These are phyloP conservation scores for Aspergillus sp. DNA, from an alignment of 2,329 filamentous ascomycete species.

Conservation along the genomic window DNA sequence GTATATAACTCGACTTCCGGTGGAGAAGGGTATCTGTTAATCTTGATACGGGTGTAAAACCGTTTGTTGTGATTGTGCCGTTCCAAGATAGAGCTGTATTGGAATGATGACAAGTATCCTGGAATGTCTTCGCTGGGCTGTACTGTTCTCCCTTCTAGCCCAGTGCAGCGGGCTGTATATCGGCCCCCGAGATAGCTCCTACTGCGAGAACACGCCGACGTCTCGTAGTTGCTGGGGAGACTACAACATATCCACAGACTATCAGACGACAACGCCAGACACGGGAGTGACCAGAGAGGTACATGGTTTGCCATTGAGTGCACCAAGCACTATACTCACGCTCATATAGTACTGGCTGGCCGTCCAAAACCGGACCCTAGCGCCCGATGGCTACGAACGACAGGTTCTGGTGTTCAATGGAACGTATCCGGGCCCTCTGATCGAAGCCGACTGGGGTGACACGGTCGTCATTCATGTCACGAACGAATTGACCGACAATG, in stretches of 20 bases:
- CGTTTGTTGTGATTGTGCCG: too few relatives aligned
- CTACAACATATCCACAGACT: background rate
- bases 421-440: constrained; percentile 3
- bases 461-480: constrained; percentile 4
- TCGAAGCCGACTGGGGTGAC: constrained; percentile 8
- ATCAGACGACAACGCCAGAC: background rate
- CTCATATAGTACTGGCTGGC: background rate
- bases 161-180: background rate
- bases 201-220: background rate
- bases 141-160: too few relatives aligned
- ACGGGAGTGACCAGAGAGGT: background rate
- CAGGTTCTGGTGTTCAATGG: constrained; percentile 2
- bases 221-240: background rate
- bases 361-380: background rate
- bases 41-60: too few relatives aligned
- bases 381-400: background rate
- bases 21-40: background rate
- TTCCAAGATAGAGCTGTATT: too few relatives aligned
- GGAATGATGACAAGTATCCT: too few relatives aligned
- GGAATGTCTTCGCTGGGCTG: too few relatives aligned
- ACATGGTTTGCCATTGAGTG: background rate
- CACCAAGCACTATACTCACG: background rate
- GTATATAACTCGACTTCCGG: background rate
- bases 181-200: background rate
- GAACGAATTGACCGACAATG: constrained; percentile 1